These are phyloP conservation scores for Aspergillus neoniger DNA, from an alignment of 2,329 filamentous ascomycete genomes.

Conservation along the genomic window DNA sequence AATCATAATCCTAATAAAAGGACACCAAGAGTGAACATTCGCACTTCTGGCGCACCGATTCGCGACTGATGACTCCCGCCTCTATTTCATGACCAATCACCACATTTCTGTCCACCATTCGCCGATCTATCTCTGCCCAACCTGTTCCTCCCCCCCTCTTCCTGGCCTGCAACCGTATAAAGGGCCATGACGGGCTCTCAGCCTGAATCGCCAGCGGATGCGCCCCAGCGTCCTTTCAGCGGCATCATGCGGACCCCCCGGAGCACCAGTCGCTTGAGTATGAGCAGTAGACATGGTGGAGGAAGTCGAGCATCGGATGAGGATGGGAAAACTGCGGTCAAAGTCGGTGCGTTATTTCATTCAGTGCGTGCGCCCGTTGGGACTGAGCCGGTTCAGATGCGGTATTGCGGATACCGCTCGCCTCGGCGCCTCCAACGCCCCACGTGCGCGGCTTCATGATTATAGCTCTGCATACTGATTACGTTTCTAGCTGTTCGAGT, in stretches of 20 bases:
- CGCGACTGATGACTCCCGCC: slow-evolving; percentile 21
- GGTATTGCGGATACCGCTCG: slow-evolving; percentile 6
- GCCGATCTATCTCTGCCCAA: slow-evolving; percentile 13
- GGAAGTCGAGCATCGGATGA: slow-evolving; percentile 87
- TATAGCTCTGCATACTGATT: slow-evolving; percentile 15
- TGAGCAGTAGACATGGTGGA: slow-evolving; percentile 69
- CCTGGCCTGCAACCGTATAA: slow-evolving; percentile 10
- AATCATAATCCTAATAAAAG: slow-evolving; percentile 3
- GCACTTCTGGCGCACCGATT: slow-evolving; percentile 6
- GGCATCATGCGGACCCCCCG: slow-evolving; percentile 74
- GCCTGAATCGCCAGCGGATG: slow-evolving; percentile 64
- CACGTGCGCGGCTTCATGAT: not conserved
- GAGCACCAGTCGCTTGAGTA: slow-evolving; percentile 84
- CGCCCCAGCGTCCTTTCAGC: slow-evolving; percentile 72
- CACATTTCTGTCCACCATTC: slow-evolving; percentile 9
- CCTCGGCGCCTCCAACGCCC: not conserved
- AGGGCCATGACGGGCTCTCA: slow-evolving; percentile 66
- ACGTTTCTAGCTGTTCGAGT: slow-evolving; percentile 75
- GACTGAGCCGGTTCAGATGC: not conserved
- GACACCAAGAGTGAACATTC: slow-evolving; percentile 6
- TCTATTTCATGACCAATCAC: slow-evolving; percentile 17
- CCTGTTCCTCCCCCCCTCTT: slow-evolving; percentile 3
- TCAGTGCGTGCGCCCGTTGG: not conserved
- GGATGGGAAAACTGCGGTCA: slow-evolving; percentile 85
- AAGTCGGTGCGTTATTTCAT: slow-evolving; percentile 75